Percentiles rank a stretch among this genome's conserved stretches.
phyloP scores from a whole-genome alignment of 139 green algal species.

The Raphidocelis subcapitata region DNA sequence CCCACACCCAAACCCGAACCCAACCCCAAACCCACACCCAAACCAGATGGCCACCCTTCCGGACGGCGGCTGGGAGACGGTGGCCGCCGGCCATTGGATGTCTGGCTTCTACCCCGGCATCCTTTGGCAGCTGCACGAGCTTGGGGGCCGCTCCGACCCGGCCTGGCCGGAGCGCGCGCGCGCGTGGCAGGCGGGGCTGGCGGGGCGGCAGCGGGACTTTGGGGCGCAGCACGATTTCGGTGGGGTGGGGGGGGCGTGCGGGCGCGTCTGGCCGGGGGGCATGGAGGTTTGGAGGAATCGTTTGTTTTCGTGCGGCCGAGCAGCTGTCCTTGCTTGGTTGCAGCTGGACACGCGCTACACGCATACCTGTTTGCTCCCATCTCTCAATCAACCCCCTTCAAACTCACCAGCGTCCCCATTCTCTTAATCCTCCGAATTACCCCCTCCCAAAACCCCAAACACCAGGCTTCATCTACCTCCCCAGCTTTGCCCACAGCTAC shows the following conservation, averaged over 20 bases:
- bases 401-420: too few species aligned
- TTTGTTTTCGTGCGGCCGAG: background rate
- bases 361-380: too few species aligned
- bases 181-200: constrained; percentile 1
- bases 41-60: background rate
- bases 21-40: too few species aligned
- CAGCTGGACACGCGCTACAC: too few species aligned
- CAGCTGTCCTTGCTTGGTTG: too few species aligned
- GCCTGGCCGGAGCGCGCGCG: constrained; percentile 7
- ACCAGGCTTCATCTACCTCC: constrained; percentile 12
- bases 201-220: constrained; percentile 2
- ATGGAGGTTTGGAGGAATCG: background rate
- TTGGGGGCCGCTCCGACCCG: background rate
- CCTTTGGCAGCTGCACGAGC: constrained; percentile 20
- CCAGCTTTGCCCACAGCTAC: constrained; percentile 8
- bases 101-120: constrained; percentile 8
- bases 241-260: background rate
- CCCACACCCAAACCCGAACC: too few species aligned
- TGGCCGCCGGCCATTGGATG: constrained; percentile 1
- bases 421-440: too few species aligned
- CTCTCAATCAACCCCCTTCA: too few species aligned
- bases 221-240: constrained; percentile 2
- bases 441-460: too few species aligned
- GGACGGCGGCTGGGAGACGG: background rate
- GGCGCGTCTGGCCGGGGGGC: background rate